Evolutionary conservation across 148 eudicot species (phyloP), one percentile per base, ranked within the genome.

Genomic region (Arctostaphylos glauca): DNA sequence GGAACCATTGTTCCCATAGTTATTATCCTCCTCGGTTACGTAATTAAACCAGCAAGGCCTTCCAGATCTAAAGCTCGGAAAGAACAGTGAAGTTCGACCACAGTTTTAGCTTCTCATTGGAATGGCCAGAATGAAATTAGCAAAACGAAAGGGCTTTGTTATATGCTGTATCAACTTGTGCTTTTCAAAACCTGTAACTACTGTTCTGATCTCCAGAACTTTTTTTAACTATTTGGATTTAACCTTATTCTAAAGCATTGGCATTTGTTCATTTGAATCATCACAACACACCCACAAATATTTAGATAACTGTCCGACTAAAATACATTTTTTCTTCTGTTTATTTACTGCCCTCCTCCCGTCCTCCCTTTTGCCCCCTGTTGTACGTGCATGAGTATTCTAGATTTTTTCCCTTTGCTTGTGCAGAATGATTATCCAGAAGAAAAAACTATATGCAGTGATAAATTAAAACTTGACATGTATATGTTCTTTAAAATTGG

Each of bases 1-100:
- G 99, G 97, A 38, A 94, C 99, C 76, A 84, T 94, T 76, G 44
- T 94, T 85, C 99, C 99, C n/a, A 78, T 93, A 18, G 75, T 80
- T 25, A 74, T 94, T 70, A 79, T 94, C 81, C 64, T 93, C 46
- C 88, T 97, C 31, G 93, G 97, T 77, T 81, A 85, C 21, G 43
- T 93, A 46, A 88, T 96, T 80, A 94, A 93, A 87, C 95, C 97
- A 48, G 85, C 92, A 53, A 92, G 80, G 88, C 91, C 96, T 64
- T 62, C 95, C 23, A 88, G 92, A 90, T 88, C 96, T 52, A 95
- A 91, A 89, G 89, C 89, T 84, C 90, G 79, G 80, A 92, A 94
- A 89, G 97, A 88, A 55, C 87, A 90, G 86, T 94, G 91, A 92
- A 83, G 87, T 58, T 1, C 81, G 64, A 38, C 41, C 44, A 46